A percentile compares a stretch with the other conserved stretches of the same genome.
phyloP scores from a whole-genome alignment of 164 flowering plant genomes.

The Macadamia tetraphylla region DNA sequence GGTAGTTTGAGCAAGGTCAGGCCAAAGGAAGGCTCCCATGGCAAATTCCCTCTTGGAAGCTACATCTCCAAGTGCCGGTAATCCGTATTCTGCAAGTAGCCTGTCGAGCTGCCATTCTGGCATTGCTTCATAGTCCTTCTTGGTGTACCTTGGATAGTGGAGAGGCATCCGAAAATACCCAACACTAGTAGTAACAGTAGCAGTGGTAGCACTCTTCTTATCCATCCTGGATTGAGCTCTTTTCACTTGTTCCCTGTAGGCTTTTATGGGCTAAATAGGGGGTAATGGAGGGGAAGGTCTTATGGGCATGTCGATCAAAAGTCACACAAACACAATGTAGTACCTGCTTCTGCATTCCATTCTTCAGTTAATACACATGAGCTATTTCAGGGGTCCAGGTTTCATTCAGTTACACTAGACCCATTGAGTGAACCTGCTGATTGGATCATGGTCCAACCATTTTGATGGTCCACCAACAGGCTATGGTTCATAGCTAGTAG shows the following conservation, averaged over 20 bases:
- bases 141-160: constrained; percentile 55
- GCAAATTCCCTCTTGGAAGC: constrained; percentile 53
- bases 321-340: constrained; percentile 25
- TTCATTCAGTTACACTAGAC: too few relatives aligned
- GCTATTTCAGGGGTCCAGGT: too few relatives aligned
- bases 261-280: constrained; percentile 10
- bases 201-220: constrained; percentile 12
- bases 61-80: constrained; percentile 34
- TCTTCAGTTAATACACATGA: too few relatives aligned
- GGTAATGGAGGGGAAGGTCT: background rate
- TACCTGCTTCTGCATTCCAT: constrained; percentile 10
- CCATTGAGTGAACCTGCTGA: too few relatives aligned
- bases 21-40: constrained; percentile 68
- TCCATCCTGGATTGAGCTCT: constrained; percentile 15
- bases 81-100: constrained; percentile 48
- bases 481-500: too few relatives aligned
- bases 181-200: background rate
- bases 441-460: too few relatives aligned
- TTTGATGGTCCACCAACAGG: too few relatives aligned
- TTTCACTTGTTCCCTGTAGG: background rate
- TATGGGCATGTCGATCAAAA: constrained; percentile 4
- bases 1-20: constrained; percentile 6
- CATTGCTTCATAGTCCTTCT: constrained; percentile 51
- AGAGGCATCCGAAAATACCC: constrained; percentile 55
- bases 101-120: constrained; percentile 48